Conservation (phyloP, 2,329 filamentous ascomycete genomes). For the Fusarium buharicum region DNA sequence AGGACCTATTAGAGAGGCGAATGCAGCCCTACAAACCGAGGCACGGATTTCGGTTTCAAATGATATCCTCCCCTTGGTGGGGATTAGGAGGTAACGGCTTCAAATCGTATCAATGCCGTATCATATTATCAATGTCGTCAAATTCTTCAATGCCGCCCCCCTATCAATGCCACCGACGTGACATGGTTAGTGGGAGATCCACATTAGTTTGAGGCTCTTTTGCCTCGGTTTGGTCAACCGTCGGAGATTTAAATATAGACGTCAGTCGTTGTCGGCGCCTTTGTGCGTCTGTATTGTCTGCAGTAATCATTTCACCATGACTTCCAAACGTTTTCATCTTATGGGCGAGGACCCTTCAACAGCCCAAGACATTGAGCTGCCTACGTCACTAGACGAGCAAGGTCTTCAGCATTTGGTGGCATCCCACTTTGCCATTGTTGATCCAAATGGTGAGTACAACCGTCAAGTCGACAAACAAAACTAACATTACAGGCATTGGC, state of each 20-base stretch:
- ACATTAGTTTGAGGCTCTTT: slow-evolving; percentile 12
- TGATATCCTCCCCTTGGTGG: slow-evolving; percentile 3
- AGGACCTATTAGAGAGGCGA: slow-evolving; percentile 7
- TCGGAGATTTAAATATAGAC: slow-evolving; percentile 30
- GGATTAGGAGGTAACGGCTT: neutral
- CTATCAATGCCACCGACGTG: slow-evolving; percentile 14
- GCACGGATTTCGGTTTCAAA: slow-evolving; percentile 21
- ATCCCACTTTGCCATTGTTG: slow-evolving; percentile 57
- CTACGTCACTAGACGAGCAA: slow-evolving; percentile 50
- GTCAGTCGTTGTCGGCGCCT: slow-evolving; percentile 3
- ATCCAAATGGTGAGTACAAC: slow-evolving; percentile 50
- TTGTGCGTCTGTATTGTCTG: neutral
- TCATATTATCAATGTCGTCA: neutral
- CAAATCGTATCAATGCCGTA: neutral
- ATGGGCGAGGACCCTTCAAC: slow-evolving; percentile 53
- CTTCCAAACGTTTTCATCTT: slow-evolving; percentile 55
- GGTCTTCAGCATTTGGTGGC: slow-evolving; percentile 54
- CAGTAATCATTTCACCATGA: slow-evolving; percentile 43
- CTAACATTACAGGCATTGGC: slow-evolving; percentile 49
- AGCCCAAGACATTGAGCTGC: slow-evolving; percentile 52
- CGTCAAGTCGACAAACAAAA: neutral
- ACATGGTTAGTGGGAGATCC: slow-evolving; percentile 16
- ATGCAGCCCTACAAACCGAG: slow-evolving; percentile 14
- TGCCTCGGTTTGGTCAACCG: slow-evolving; percentile 13
- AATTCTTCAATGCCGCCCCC: slow-evolving; percentile 23